Conservation (phyloP, 139 green algal species). For the Choricystis sp. region DNA sequence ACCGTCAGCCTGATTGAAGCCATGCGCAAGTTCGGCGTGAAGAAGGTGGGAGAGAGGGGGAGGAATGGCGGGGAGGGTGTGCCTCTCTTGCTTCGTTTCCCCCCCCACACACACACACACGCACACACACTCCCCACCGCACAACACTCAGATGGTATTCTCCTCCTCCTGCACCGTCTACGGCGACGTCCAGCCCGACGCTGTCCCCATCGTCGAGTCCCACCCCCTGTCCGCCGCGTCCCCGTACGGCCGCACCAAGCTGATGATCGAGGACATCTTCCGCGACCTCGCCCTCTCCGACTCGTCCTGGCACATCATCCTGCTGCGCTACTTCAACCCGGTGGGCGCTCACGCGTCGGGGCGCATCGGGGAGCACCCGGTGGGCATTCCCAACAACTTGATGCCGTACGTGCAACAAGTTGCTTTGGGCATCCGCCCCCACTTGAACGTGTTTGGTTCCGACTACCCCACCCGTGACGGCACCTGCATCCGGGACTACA, state of each 20-base stretch:
- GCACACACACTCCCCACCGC: neutral
- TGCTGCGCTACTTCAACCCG: slow-evolving; percentile 30
- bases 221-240: slow-evolving; percentile 54
- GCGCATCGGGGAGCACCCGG: slow-evolving; percentile 1
- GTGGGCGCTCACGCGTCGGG: slow-evolving; percentile 34
- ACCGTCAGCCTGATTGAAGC: slow-evolving; percentile 68
- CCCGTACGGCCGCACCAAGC: slow-evolving; percentile 94
- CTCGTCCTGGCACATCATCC: slow-evolving; percentile 59
- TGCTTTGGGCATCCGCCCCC: slow-evolving; percentile 60
- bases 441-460: slow-evolving; percentile 81
- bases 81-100: neutral
- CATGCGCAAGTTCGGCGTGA: slow-evolving; percentile 41
- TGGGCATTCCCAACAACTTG: slow-evolving; percentile 80
- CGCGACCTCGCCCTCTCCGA: slow-evolving; percentile 41
- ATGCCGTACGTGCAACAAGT: slow-evolving; percentile 98
- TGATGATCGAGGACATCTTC: slow-evolving; percentile 93
- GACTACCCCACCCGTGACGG: slow-evolving; percentile 87
- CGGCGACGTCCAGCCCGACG: slow-evolving; percentile 73
- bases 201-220: slow-evolving; percentile 78
- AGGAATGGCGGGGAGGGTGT: neutral
- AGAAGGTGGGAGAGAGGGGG: slow-evolving; percentile 5
- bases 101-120: neutral
- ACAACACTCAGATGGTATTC: slow-evolving; percentile 15
- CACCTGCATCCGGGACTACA: slow-evolving; percentile 91
- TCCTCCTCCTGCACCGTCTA: slow-evolving; percentile 65